A percentile compares a stretch with the other conserved stretches of the same genome.
phyloP scores from a whole-genome alignment of 1,284 basidiomycete genomes.

The Ceratobasidium sp. region DNA sequence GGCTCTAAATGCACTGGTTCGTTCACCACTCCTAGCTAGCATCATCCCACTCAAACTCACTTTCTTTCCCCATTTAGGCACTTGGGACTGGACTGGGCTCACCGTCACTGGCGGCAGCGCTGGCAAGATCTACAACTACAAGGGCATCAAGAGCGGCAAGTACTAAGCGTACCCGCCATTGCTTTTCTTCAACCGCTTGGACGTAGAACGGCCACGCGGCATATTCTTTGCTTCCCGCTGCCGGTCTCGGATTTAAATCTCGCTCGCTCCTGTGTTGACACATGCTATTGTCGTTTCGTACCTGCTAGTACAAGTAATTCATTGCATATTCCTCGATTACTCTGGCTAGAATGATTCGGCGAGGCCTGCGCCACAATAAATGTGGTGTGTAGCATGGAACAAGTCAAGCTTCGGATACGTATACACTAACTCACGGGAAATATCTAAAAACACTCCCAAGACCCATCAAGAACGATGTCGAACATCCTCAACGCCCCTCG shows the following conservation, averaged over 20 bases:
- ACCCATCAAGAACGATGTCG: constrained; percentile 8
- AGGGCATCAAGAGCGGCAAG: constrained; percentile 8
- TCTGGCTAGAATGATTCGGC: neutral
- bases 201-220: neutral
- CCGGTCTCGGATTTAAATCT: neutral
- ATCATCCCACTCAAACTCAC: neutral
- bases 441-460: neutral
- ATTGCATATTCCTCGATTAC: neutral
- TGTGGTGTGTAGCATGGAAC: neutral
- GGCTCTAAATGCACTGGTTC: constrained; percentile 19
- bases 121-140: constrained; percentile 44
- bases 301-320: neutral
- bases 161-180: neutral
- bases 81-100: constrained; percentile 48
- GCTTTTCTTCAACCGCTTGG: neutral
- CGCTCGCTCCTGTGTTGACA: neutral
- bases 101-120: constrained; percentile 47
- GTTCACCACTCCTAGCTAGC: neutral
- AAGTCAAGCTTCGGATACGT: neutral
- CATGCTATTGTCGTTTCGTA: neutral
- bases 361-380: neutral
- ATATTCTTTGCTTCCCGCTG: neutral
- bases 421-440: neutral
- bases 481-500: constrained; percentile 31
- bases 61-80: constrained; percentile 25